Evolutionary conservation across 805 yeast genomes (phyloP), one percentile per base, ranked within the genome.

Genomic region (Saccharomycopsis synnaedendra): DNA sequence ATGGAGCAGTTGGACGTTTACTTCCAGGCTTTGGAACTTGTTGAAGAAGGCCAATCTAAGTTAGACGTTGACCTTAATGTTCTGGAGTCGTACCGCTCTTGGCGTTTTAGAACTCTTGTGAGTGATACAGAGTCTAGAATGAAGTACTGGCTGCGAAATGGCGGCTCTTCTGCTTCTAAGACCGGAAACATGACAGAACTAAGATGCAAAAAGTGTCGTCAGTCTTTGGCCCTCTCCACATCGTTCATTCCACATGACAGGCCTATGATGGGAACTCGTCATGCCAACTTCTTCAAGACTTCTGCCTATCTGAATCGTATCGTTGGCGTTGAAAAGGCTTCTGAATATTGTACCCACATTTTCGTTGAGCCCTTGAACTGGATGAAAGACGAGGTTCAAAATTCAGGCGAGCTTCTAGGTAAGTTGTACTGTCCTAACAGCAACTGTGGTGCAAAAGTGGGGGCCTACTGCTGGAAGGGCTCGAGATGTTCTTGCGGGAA

Each of bases 391-490:
- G 96, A 86, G 60, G 66, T 90, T 38, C 78, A 73, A 42, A 64
- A 62, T 9, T 72, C 74, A 55, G 85, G 85, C 35, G 83, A 79
- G 45, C 57, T 93, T 5, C 97, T 90, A 61, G 98, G 98, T 2
- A 85, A 83, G 58, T 78, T 93, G 41, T 62, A 66, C 7, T 93
- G 98, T 62, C 93, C 93, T 2, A 52, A 52, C 34, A 28, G 27
- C 4, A 82, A 81, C 58, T 93, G 98, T 67, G 68, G 69, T 4
- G 70, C 84, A 10, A 93, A 90, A 65, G 76, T 93, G 2, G 98
- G 98, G 9, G 88, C 86, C 0, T 93, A 88, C 61, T 78, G 81
- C 53, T 93, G 98, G 98, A 85, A 81, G 58, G 98, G 98, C 0
- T 78, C 90, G 1, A 69, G 95, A 57, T 93, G 98, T 63, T 78